Evolutionary conservation across 768 basidiomycete genomes (phyloP), one percentile per base, ranked within the genome.

Genomic region (Suillus decipiens): DNA sequence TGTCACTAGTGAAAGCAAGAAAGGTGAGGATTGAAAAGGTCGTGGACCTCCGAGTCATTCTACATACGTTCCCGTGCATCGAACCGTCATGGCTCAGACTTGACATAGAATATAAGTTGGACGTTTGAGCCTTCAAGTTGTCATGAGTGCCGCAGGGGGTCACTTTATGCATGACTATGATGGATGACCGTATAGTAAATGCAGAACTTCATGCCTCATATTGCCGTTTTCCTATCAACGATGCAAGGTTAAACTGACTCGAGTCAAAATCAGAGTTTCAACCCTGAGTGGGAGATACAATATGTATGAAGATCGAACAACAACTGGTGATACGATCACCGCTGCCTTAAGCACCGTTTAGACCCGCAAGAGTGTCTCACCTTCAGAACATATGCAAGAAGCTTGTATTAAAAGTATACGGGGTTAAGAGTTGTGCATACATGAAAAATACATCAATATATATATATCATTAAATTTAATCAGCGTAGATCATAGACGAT

Each of bases 241-340:
- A 28, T 57, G 41, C 37, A n/a, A 45, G 5, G 53, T 43, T 57
- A 64, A 64, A 39, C 19, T 56, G 3, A 3, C 28, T 28, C 28
- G 28, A 97, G 96, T 98, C 58, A 92, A 93, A 81, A n/a, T n/a
- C n/a, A n/a, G n/a, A n/a, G n/a, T n/a, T 48, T 31, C 7, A 28
- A 34, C 34, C 53, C 5, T 8, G 53, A 36, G 34, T 22, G 34
- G n/a, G 12, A 6, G 24, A 15, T 24, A 48, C 24, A 8, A 48
- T 28, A 28, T 48, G 48, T 48, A 48, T 4, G 48, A 24, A 15
- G 22, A 24, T 51, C 8, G 50, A 31, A 51, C 8, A 31, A 17
- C 50, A 51, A 2, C 11, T 53, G 10, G 19, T 12, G 31, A 24
- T 24, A 12, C 2, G 45, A 47, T 12, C 11, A 2, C 45, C n/a